Base-by-base conservation (phyloP, 2,329 filamentous ascomycete genomes). In the Stenocarpella maydis region DNA sequence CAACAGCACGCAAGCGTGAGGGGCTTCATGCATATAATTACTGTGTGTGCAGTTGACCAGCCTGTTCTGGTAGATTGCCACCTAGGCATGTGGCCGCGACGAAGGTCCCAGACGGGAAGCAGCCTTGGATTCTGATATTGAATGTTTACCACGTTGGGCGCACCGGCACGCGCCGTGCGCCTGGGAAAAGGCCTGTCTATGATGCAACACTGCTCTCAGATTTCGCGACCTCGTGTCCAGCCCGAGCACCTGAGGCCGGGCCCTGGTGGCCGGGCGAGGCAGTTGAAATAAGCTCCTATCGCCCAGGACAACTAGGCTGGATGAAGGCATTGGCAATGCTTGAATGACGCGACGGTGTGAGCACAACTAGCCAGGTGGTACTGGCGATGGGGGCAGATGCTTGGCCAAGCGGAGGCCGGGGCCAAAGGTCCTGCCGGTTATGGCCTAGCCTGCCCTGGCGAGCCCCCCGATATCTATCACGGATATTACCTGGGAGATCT, bases 231-330 rank as follows among this genome's bases (percentile, higher is more conserved):
- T 61, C 41, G 41, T 61, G 24, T 47, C 55, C 19, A 26, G 39
- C 17, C n/a, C 41, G 19, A 24, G 55, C 4, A 24, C 17, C n/a
- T 31, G 19, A 24, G 55, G 4, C 39, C 24, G 21, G 55, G 8
- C 26, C 19, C 24, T 7, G 24, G 5, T 7, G 5, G 54, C 41
- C 58, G 21, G 14, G 37, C 2, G 19, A 28, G 41, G 58, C 58
- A 61, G 58, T 61, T 10, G 58, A 61, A 47, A 17, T 37, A 61
- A 61, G 58, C 58, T 61, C 58, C 34, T 61, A 61, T 61, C 58
- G 41, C 58, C 41, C 58, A 61, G 58, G 41, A 61, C 58, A 47
- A 24, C 58, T 61, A 61, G 34, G 10, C 58, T 61, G 41, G 1
- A 61, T 49, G 28, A 10, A 37, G 58, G 58, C 58, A 49, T 28